Evolutionary conservation across 2,329 filamentous ascomycete genomes (phyloP).

Genomic region (Aspergillus bombycis): DNA sequence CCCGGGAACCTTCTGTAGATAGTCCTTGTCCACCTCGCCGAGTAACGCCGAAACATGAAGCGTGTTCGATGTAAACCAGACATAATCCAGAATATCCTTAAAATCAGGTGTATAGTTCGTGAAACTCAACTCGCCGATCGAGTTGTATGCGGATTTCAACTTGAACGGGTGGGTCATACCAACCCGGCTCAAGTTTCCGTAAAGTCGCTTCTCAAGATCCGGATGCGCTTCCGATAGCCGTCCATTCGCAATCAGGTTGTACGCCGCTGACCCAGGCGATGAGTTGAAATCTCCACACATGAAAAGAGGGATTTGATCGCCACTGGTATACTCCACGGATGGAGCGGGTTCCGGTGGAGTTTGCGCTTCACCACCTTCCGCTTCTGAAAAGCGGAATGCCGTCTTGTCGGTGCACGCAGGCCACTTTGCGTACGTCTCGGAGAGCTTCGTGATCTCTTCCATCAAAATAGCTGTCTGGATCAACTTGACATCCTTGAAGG

Average conservation of each 20-base stretch:
- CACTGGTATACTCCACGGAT: conserved; percentile 82
- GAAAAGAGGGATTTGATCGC: conserved; percentile 84
- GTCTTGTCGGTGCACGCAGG: conserved; percentile 80
- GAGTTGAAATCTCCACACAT: conserved; percentile 98
- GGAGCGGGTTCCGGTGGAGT: conserved; percentile 67
- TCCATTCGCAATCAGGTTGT: conserved; percentile 83
- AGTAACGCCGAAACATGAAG: conserved; percentile 82
- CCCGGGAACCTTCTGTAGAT: conserved; percentile 82
- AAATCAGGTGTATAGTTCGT: conserved; percentile 98
- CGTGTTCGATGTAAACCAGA: conserved; percentile 94
- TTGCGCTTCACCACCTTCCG: conserved; percentile 48
- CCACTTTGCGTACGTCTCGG: conserved; percentile 80
- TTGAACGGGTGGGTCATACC: conserved; percentile 95
- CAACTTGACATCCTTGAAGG: conserved; percentile 89
- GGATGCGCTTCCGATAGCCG: conserved; percentile 75
- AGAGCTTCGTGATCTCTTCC: conserved; percentile 84
- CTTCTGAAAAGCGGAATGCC: conserved; percentile 55
- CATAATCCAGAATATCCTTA: conserved; percentile 89
- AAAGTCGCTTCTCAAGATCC: conserved; percentile 79
- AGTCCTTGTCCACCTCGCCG: conserved; percentile 82
- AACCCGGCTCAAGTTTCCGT: conserved; percentile 89
- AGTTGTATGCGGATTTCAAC: conserved; percentile 84
- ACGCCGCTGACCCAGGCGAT: conserved; percentile 81
- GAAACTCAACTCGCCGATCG: conserved; percentile 83
- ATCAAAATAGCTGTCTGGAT: conserved; percentile 95